phyloP scores from a whole-genome alignment of 2,329 filamentous ascomycete genomes.

The Metarhizium album region DNA sequence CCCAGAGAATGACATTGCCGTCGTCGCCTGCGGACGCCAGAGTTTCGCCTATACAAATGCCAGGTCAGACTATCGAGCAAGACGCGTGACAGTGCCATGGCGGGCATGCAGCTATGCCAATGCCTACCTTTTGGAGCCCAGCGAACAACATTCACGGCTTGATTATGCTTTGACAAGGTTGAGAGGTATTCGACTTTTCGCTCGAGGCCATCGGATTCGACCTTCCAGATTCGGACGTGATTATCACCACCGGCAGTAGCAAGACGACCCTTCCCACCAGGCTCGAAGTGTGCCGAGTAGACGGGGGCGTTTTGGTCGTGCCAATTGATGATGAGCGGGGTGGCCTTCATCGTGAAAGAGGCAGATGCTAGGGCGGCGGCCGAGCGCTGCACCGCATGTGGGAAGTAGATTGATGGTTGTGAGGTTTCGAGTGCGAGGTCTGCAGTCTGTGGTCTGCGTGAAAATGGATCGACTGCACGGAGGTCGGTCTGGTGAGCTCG shows the following conservation, averaged over 20 bases:
- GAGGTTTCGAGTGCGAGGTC: too few species aligned
- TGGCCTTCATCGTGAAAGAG: constrained; percentile 71
- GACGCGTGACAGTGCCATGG: neutral
- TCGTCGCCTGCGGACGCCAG: constrained; percentile 94
- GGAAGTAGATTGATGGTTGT: constrained; percentile 2
- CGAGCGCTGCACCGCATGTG: constrained; percentile 20
- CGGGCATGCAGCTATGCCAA: neutral
- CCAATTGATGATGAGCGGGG: constrained; percentile 95
- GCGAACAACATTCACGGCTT: constrained; percentile 94
- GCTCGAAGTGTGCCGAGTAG: constrained; percentile 96
- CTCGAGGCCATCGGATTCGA: constrained; percentile 76
- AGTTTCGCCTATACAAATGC: constrained; percentile 57
- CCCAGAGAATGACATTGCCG: constrained; percentile 94
- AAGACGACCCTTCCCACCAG: constrained; percentile 78
- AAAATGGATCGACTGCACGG: too few species aligned
- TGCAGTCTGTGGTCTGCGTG: neutral
- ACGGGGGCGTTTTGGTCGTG: constrained; percentile 95
- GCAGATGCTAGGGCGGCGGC: constrained; percentile 15
- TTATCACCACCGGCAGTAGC: constrained; percentile 95
- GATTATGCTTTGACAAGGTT: constrained; percentile 85
- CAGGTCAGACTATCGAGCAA: neutral
- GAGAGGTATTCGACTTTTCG: constrained; percentile 85
- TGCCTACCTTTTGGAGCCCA: constrained; percentile 81
- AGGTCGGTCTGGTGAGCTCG: neutral
- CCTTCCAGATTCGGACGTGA: constrained; percentile 89